Conservation (phyloP, 1,139 yeast genomes). For the Yamadazyma membranifaciens region DNA sequence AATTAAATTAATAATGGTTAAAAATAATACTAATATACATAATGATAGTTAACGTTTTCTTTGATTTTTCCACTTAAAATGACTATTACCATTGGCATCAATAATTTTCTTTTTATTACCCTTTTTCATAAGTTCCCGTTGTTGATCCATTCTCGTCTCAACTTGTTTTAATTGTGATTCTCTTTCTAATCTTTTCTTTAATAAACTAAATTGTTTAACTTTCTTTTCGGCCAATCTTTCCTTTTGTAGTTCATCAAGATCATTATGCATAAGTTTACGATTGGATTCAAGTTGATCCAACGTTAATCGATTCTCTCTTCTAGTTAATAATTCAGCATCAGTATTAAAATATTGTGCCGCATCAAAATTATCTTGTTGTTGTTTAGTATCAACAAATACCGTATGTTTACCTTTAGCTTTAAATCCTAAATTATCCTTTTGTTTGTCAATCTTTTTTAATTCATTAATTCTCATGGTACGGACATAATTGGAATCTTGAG, state of each 20-base stretch:
- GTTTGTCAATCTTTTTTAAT: slow-evolving; percentile 58
- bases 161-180: slow-evolving; percentile 66
- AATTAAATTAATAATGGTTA: background rate
- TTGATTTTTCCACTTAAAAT: slow-evolving; percentile 85
- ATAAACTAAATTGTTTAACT: slow-evolving; percentile 52
- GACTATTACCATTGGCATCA: slow-evolving; percentile 60
- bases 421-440: slow-evolving; percentile 54
- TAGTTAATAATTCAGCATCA: slow-evolving; percentile 56
- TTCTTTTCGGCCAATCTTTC: slow-evolving; percentile 53
- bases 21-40: slow-evolving; percentile 3
- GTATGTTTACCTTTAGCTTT: slow-evolving; percentile 72
- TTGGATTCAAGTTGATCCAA: slow-evolving; percentile 55
- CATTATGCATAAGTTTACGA: slow-evolving; percentile 26
- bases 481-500: slow-evolving; percentile 86
- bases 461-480: slow-evolving; percentile 75
- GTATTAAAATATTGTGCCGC: slow-evolving; percentile 71
- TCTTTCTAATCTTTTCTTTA: slow-evolving; percentile 63
- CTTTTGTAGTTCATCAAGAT: slow-evolving; percentile 31
- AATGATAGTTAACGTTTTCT: slow-evolving; percentile 57
- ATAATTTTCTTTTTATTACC: slow-evolving; percentile 80
- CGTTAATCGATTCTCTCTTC: slow-evolving; percentile 73
- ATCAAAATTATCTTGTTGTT: slow-evolving; percentile 56
- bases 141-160: slow-evolving; percentile 69
- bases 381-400: slow-evolving; percentile 70
- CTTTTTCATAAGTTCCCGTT: slow-evolving; percentile 84